These are phyloP conservation scores for Fusarium nanum DNA, from an alignment of 2,329 filamentous ascomycete genomes.

Conservation along the genomic window DNA sequence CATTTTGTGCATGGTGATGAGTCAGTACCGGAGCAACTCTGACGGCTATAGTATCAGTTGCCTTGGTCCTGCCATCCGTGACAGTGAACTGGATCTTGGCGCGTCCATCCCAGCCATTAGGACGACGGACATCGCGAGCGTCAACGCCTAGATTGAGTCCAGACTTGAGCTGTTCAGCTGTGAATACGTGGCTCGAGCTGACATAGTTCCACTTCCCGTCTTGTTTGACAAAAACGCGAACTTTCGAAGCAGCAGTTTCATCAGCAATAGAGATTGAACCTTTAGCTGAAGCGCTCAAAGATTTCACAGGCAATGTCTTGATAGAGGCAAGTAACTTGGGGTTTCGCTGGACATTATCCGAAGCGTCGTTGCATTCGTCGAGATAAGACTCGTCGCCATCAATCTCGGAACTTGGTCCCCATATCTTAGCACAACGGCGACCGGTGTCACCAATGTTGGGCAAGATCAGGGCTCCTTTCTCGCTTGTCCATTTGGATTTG, in stretches of 20 bases:
- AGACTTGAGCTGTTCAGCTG: slow-evolving; percentile 40
- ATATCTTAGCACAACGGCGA: slow-evolving; percentile 46
- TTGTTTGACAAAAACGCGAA: slow-evolving; percentile 48
- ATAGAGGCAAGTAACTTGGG: slow-evolving; percentile 50
- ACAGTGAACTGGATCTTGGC: slow-evolving; percentile 49
- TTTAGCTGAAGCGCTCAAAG: slow-evolving; percentile 27
- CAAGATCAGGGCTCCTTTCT: slow-evolving; percentile 51
- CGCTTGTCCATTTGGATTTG: slow-evolving; percentile 44
- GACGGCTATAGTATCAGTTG: slow-evolving; percentile 47
- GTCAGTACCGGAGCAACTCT: slow-evolving; percentile 52
- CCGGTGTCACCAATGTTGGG: slow-evolving; percentile 53
- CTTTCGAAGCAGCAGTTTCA: slow-evolving; percentile 28
- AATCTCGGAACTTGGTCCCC: slow-evolving; percentile 12
- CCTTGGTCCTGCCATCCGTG: slow-evolving; percentile 28
- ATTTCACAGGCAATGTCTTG: slow-evolving; percentile 44
- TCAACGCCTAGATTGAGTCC: slow-evolving; percentile 53
- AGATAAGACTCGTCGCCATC: slow-evolving; percentile 41
- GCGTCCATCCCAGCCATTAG: slow-evolving; percentile 45
- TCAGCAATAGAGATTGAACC: slow-evolving; percentile 30
- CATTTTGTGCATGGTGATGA: slow-evolving; percentile 52
- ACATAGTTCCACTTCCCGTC: slow-evolving; percentile 44
- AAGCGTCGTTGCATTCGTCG: slow-evolving; percentile 51
- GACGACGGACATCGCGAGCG: slow-evolving; percentile 46
- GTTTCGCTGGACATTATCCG: slow-evolving; percentile 48
- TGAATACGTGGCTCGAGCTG: slow-evolving; percentile 42